phyloP scores from a whole-genome alignment of 257 asterid genomes.

The Fraxinus americana region DNA sequence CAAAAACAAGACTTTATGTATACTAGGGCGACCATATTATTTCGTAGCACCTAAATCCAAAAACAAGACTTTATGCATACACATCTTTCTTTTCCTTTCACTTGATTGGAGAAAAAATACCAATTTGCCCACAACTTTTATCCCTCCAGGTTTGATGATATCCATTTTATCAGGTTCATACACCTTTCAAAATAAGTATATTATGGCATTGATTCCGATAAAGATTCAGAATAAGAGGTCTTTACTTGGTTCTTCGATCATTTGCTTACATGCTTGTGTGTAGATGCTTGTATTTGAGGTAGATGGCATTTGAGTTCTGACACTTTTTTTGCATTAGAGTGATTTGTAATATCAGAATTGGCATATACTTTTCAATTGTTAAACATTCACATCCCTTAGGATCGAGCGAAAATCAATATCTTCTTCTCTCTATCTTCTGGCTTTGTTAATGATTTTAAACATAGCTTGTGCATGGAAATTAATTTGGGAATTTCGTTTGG shows the following conservation, averaged over 20 bases:
- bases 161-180: not conserved
- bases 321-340: too few species aligned
- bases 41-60: not conserved
- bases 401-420: not conserved
- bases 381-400: not conserved
- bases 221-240: not conserved
- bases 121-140: not conserved
- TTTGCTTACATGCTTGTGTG: too few species aligned
- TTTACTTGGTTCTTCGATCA: too few species aligned
- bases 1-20: too few species aligned
- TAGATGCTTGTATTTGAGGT: too few species aligned
- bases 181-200: not conserved
- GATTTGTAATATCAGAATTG: too few species aligned
- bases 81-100: not conserved
- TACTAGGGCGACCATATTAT: too few species aligned
- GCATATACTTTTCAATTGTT: too few species aligned
- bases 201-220: not conserved
- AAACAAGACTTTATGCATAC: not conserved
- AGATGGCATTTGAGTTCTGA: too few species aligned
- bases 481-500: not conserved
- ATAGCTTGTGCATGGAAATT: slow-evolving; percentile 15
- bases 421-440: not conserved
- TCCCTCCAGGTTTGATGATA: not conserved
- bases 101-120: not conserved
- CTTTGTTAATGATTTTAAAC: slow-evolving; percentile 28